Evolutionary conservation across 495 filamentous ascomycete species (phyloP), one percentile per base, ranked within the genome.

Genomic region (Lepraria neglecta): DNA sequence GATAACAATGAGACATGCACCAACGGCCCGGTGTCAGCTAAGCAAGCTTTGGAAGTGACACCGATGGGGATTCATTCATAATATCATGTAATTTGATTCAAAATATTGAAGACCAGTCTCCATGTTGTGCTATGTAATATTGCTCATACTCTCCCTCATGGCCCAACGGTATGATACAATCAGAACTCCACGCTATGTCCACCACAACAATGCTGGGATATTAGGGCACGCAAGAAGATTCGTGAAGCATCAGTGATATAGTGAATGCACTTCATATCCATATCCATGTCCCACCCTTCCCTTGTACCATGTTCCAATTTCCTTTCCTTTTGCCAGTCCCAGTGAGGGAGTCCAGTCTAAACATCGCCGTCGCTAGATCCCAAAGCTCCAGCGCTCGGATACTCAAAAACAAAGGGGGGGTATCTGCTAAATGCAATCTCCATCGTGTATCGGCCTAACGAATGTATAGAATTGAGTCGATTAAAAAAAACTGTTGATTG

Each of bases 281-380:
- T 55, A 27, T 54, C 50, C 59, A 21, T 55, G 17, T 35, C n/a
- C 47, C 47, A 42, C 42, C 47, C 35, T 12, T 28, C 30, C 24
- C 38, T 24, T n/a, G 54, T 42, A 40, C 7, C 21, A 28, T 44
- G 10, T 53, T 17, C 51, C 51, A 54, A 54, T 38, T 38, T 19
- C 64, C 31, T 38, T 19, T 19, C 64, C 21, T 53, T 58, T 63
- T 66, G 44, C 15, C 50, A 4, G 35, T 66, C 58, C 61, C 64
- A 57, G 24, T 66, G 64, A 66, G 62, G 64, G 61, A 59, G 6
- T 38, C 30, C 61, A 46, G n/a, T 66, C 61, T 66, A 66, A 46
- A 51, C 31, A 51, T 56, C 42, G 45, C 64, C 53, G 56, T 52
- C 38, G n/a, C 55, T 35, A 31, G 24, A 33, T 64, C 30, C 52